Base-by-base conservation (phyloP, 2,329 filamentous ascomycete species). In the Cytospora paraplurivora region DNA sequence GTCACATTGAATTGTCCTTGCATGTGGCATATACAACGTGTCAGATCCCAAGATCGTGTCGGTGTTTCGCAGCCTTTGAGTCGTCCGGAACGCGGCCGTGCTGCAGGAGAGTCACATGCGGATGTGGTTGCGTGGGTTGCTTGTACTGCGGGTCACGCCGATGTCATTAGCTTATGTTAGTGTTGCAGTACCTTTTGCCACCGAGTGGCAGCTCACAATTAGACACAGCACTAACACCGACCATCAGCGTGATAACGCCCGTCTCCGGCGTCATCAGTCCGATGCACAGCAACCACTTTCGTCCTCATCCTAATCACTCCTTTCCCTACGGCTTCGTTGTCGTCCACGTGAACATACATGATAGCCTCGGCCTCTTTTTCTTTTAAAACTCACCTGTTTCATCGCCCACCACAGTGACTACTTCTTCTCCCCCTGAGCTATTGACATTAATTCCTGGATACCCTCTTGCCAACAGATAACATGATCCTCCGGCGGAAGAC, bases 401-500 rank as follows among this genome's bases (percentile, higher is more conserved):
- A n/a, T 19, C 17, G 41, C 41, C 17, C 10, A 17, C 19, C 17
- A n/a, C 17, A n/a, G 17, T 19, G 41, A 44, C 41, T 44, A 15
- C 13, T 15, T 4, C 38, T 41, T 13, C 4, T 15, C 13, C 38
- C 1, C 17, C 38, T 17, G 38, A 7, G 38, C 17, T 8, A 10
- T 33, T 49, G 34, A 1, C 50, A 19, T 19, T 21, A 34, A 54
- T 15, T 7, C n/a, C 32, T 34, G n/a, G 10, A 4, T 27, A 60
- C 7, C 5, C 38, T 44, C 38, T n/a, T n/a, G 8, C 17, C 7
- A 44, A 7, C 4, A 44, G 41, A 44, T 44, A 38, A n/a, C 51
- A 76, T 75, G 74, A 70, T 70, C 41, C 67, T 68, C 50, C 55
- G 68, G 63, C 68, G 69, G 67, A 70, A 63, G 68, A 69, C 69